phyloP scores from a whole-genome alignment of 257 asterid genomes.

The Solanum chiquidenum region DNA sequence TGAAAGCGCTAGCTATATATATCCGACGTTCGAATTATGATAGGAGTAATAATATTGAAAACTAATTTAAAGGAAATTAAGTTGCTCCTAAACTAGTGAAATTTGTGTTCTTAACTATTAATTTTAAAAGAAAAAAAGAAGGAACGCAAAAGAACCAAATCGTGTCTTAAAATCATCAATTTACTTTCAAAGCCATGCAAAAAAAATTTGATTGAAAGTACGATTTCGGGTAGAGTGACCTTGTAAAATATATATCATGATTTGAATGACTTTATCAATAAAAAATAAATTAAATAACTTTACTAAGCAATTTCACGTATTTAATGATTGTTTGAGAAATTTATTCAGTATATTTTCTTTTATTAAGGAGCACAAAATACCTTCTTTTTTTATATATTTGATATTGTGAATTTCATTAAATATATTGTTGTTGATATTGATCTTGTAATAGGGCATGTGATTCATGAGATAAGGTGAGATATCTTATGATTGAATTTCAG shows the following conservation, averaged over 20 bases:
- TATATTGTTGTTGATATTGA: too few species aligned
- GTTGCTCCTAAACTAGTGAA: not conserved
- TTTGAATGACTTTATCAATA: not conserved
- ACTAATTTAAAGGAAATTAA: not conserved
- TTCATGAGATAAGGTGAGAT: not conserved
- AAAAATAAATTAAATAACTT: too few species aligned
- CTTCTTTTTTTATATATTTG: too few species aligned
- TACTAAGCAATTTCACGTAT: too few species aligned
- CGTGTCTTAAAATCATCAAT: not conserved
- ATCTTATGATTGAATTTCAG: too few species aligned
- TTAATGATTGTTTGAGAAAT: too few species aligned
- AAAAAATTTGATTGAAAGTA: too few species aligned
- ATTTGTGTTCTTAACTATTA: too few species aligned
- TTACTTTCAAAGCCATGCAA: not conserved
- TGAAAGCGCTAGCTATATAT: accelerated
- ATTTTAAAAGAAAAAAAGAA: too few species aligned
- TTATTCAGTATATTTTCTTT: accelerated
- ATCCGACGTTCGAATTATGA: too few species aligned
- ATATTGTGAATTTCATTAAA: too few species aligned
- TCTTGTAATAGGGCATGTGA: not conserved
- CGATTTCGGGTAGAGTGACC: not conserved
- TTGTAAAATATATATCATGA: not conserved
- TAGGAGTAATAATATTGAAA: not conserved
- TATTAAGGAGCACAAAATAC: not conserved
- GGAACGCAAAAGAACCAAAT: not conserved